Conservation (phyloP, 768 basidiomycete genomes). For the Lactarius tabidus region DNA sequence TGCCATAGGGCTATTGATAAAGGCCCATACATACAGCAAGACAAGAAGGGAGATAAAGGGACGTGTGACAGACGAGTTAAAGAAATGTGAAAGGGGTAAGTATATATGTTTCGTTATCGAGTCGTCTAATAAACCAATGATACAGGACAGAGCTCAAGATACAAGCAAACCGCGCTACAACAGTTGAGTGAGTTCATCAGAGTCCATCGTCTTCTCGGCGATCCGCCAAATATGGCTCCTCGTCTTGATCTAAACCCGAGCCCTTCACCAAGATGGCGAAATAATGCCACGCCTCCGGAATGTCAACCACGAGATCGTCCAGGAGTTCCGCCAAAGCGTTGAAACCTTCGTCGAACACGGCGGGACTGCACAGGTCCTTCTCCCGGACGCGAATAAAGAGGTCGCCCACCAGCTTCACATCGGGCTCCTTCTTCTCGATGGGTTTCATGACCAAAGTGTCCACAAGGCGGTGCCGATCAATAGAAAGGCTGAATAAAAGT, state of each 20-base stretch:
- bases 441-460: conserved; percentile 70
- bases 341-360: conserved; percentile 74
- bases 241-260: conserved; percentile 54
- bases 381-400: conserved; percentile 62
- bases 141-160: no score
- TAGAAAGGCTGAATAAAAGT: conserved; percentile 74
- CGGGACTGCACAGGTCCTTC: conserved; percentile 55
- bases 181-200: conserved; percentile 48
- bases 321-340: conserved; percentile 64
- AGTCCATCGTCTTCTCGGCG: conserved; percentile 57
- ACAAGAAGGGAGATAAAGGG: conserved; percentile 3
- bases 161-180: conserved; percentile 17
- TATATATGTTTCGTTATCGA: conserved; percentile 21
- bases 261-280: conserved; percentile 74
- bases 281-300: conserved; percentile 76
- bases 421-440: conserved; percentile 77
- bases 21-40: conserved; percentile 6
- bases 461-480: conserved; percentile 59
- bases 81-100: conserved; percentile 15
- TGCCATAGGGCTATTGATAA: no score
- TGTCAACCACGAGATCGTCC: conserved; percentile 87
- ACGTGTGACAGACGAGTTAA: conserved; percentile 18
- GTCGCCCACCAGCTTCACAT: conserved; percentile 71
- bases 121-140: conserved; percentile 23
- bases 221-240: conserved; percentile 53